Base-by-base conservation (phyloP, 805 yeast species). In the Wickerhamiella nectarea region DNA sequence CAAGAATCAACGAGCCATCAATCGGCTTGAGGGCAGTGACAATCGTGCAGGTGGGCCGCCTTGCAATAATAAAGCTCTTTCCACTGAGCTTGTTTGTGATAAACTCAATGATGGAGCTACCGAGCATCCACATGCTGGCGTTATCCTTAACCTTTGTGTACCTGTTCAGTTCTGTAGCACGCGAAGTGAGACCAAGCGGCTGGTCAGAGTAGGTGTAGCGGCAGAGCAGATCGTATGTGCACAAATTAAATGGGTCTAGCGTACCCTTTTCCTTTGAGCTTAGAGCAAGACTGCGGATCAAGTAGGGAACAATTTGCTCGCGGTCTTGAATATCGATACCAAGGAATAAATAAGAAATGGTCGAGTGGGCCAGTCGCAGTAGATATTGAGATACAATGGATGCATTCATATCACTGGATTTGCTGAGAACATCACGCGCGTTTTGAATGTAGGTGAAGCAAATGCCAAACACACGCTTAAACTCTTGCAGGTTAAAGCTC, bases 361-460 rank as follows among this genome's bases (percentile, higher is more conserved):
- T 80, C 38, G 68, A 70, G 55, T 78, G 81, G 0, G 94, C 80
- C 38, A 80, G 62, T 1, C 76, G 65, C 20, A 72, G 62, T 22
- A 79, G 63, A 56, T 81, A 84, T 40, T 73, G 76, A 0, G 81
- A 68, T 36, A 81, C 61, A 4, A 63, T 63, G 34, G 48, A 47
- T 10, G 44, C 43, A 21, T 25, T 21, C 10, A 38, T 26, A 20
- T 47, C 46, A 8, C 38, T 17, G 12, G 46, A 37, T 15, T 43
- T 45, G 22, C 31, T 41, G 19, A 54, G 43, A 22, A 29, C 50
- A 51, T 80, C 86, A 41, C 71, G 67, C 1, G 84, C 74, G 54
- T 76, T 78, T 54, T 81, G 83, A 44, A 84, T 79, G 52, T 77
- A 79, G 52, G 78, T 78, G 64, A 85, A 81, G 1, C 86, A 79